Percentiles rank a stretch among this genome's conserved stretches.
Conservation (phyloP, 352 stramenopile genomes). For the Pythium insidiosum region DNA sequence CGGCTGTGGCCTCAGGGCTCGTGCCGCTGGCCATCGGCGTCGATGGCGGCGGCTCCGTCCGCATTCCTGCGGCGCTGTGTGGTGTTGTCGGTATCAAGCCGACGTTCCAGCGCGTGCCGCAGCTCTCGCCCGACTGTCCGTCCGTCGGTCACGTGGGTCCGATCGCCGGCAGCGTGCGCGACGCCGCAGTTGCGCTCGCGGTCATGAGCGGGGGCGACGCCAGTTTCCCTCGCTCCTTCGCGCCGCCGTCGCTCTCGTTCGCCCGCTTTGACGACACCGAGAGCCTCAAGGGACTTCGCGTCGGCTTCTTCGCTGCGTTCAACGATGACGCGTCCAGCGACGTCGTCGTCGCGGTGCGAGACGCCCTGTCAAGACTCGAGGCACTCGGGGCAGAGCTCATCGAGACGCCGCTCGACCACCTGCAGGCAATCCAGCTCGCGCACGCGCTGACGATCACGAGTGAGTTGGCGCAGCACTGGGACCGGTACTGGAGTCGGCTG, state of each 20-base stretch:
- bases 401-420: constrained; percentile 64
- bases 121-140: constrained; percentile 36
- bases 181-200: constrained; percentile 78
- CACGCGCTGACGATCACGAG: constrained; percentile 78
- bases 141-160: constrained; percentile 75
- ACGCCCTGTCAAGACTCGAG: constrained; percentile 39
- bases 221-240: constrained; percentile 31
- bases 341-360: constrained; percentile 33
- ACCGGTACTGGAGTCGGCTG: constrained; percentile 56
- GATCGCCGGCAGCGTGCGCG: constrained; percentile 67
- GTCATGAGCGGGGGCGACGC: constrained; percentile 67
- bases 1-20: constrained; percentile 81
- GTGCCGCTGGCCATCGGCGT: constrained; percentile 81
- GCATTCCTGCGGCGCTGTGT: constrained; percentile 84
- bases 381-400: constrained; percentile 60
- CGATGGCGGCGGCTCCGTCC: constrained; percentile 87
- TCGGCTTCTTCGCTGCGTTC: constrained; percentile 76
- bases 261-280: constrained; percentile 48
- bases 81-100: constrained; percentile 88
- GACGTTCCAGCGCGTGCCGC: constrained; percentile 71
- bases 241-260: constrained; percentile 38
- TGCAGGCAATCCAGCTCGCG: constrained; percentile 69
- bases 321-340: constrained; percentile 59
- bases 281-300: constrained; percentile 48
- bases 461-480: constrained; percentile 68